These are phyloP conservation scores for Sporothrix variecibatus DNA, from an alignment of 2,329 filamentous ascomycete species.

Conservation along the genomic window DNA sequence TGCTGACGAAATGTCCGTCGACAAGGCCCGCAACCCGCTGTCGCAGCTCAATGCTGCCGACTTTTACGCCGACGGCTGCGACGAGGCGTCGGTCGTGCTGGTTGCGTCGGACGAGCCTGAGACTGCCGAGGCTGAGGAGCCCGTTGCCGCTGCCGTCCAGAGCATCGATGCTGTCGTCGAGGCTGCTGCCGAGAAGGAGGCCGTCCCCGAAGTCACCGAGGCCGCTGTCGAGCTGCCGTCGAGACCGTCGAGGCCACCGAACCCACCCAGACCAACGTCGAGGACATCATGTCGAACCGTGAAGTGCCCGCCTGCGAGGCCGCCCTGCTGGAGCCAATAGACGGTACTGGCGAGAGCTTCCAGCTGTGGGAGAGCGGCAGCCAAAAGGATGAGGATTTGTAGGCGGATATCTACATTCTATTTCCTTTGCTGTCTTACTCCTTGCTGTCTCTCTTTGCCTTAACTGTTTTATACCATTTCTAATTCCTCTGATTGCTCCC, in stretches of 20 bases:
- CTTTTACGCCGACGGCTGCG: constrained; percentile 67
- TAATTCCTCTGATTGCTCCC: not conserved
- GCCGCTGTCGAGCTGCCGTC: not conserved
- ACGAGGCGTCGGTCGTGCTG: constrained; percentile 62
- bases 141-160: not conserved
- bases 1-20: constrained; percentile 60
- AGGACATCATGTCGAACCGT: constrained; percentile 43
- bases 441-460: not conserved
- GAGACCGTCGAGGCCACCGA: not conserved
- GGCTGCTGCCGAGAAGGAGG: constrained; percentile 18
- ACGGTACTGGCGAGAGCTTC: constrained; percentile 62
- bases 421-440: not conserved
- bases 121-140: constrained; percentile 25
- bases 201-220: not conserved
- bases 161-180: not conserved
- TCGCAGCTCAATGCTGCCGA: constrained; percentile 67
- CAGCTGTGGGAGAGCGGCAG: constrained; percentile 73
- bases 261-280: constrained; percentile 32
- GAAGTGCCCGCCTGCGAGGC: constrained; percentile 46
- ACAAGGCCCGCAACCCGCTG: constrained; percentile 65
- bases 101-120: constrained; percentile 48
- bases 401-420: not conserved
- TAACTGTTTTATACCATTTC: constrained; percentile 16
- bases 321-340: constrained; percentile 55
- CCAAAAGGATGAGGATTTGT: constrained; percentile 55